These are phyloP conservation scores for Globisporangium camurandrum DNA, from an alignment of 352 stramenopile genomes.

Conservation along the genomic window DNA sequence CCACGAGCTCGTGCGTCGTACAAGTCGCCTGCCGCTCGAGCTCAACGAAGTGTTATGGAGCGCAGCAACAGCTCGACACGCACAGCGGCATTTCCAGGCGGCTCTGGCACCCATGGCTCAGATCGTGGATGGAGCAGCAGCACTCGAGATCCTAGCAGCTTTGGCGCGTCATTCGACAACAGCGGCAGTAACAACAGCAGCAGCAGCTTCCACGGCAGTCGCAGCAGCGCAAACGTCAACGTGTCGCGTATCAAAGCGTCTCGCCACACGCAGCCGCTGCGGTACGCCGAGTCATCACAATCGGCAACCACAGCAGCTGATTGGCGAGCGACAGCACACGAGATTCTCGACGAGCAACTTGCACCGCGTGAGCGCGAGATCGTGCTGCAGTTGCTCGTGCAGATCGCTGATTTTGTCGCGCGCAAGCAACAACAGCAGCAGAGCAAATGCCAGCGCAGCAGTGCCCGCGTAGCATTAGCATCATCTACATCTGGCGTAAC, in stretches of 20 bases:
- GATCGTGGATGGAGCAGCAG: neutral
- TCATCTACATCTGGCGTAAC: no score
- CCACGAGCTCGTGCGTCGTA: no score
- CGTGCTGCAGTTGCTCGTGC: conserved; percentile 31
- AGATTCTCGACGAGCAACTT: neutral
- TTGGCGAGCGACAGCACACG: neutral
- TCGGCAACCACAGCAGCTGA: neutral
- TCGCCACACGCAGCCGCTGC: neutral
- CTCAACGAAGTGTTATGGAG: no score
- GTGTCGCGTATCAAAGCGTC: conserved; percentile 6
- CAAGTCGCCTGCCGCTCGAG: no score
- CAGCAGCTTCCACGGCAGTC: conserved; percentile 10
- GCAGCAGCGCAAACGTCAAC: conserved; percentile 15
- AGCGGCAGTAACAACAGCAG: neutral
- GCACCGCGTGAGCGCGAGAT: conserved; percentile 23
- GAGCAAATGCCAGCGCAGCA: no score
- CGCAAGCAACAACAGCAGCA: conserved; percentile 31
- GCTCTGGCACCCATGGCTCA: no score
- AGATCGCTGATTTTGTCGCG: conserved; percentile 48
- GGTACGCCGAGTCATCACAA: conserved; percentile 1
- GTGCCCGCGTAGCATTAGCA: no score
- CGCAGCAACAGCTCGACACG: conserved; percentile 30
- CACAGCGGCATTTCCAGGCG: no score
- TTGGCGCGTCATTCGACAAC: neutral
- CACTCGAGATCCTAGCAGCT: conserved; percentile 3